These are phyloP conservation scores for Cyphellophora europaea DNA, from an alignment of 2,329 filamentous ascomycete genomes.

Conservation along the genomic window DNA sequence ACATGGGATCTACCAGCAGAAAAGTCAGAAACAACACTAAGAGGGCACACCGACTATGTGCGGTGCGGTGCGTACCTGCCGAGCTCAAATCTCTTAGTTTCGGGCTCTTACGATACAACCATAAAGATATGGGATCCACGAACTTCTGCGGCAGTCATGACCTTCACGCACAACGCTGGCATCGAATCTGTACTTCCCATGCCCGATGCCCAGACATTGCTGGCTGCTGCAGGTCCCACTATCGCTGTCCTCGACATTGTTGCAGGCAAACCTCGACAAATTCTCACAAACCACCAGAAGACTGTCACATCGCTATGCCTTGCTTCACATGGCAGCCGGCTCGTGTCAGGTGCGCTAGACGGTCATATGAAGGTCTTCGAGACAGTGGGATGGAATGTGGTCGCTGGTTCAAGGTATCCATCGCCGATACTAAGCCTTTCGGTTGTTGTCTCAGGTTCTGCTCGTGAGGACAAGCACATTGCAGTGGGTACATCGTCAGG, in stretches of 20 bases:
- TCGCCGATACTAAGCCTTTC: slow-evolving; percentile 78
- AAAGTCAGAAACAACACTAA: slow-evolving; percentile 65
- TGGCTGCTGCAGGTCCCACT: slow-evolving; percentile 75
- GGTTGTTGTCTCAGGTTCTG: slow-evolving; percentile 60
- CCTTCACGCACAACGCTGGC: slow-evolving; percentile 85
- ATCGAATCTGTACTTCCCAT: slow-evolving; percentile 84
- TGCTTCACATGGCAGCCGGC: slow-evolving; percentile 67
- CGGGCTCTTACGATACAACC: slow-evolving; percentile 89
- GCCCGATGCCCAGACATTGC: slow-evolving; percentile 73
- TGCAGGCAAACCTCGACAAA: slow-evolving; percentile 74
- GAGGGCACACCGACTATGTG: slow-evolving; percentile 88
- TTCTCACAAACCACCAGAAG: slow-evolving; percentile 94
- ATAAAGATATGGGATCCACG: slow-evolving; percentile 91
- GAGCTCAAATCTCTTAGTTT: slow-evolving; percentile 64
- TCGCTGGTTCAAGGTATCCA: slow-evolving; percentile 88
- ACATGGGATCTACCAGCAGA: slow-evolving; percentile 88
- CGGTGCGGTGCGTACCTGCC: slow-evolving; percentile 78
- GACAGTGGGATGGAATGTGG: slow-evolving; percentile 88
- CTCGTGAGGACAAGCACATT: slow-evolving; percentile 78
- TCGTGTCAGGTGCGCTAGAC: slow-evolving; percentile 83
- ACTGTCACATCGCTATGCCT: slow-evolving; percentile 82
- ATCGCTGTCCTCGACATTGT: slow-evolving; percentile 90
- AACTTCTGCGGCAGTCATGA: slow-evolving; percentile 65
- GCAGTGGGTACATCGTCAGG: slow-evolving; percentile 93
- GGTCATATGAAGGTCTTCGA: slow-evolving; percentile 97